Evolutionary conservation across 1,139 yeast species (phyloP).

Genomic region (Lodderomyces orthopsilosis): DNA sequence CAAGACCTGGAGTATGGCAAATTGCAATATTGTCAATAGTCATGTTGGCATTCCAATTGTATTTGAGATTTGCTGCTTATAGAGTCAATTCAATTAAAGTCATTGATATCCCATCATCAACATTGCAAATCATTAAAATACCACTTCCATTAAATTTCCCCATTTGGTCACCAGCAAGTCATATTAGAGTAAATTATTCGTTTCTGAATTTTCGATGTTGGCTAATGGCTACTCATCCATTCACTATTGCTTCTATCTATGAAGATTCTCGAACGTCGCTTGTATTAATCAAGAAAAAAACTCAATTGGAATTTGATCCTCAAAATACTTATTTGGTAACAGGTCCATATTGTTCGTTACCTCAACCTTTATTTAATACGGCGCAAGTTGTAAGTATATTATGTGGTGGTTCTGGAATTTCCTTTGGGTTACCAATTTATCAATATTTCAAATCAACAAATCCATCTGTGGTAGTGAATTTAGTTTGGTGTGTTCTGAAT

Average conservation of each 20-base stretch:
- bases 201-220: constrained; percentile 19
- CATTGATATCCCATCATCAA: constrained; percentile 16
- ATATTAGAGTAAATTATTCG: constrained; percentile 28
- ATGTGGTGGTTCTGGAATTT: constrained; percentile 87
- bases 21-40: constrained; percentile 20
- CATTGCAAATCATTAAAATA: constrained; percentile 25
- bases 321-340: constrained; percentile 19
- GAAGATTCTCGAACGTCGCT: constrained; percentile 17
- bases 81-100: constrained; percentile 13
- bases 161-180: constrained; percentile 34
- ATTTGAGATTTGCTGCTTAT: constrained; percentile 19
- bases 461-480: constrained; percentile 15
- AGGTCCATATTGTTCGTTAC: constrained; percentile 30
- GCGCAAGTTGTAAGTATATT: constrained; percentile 56
- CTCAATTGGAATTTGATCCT: constrained; percentile 18
- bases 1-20: constrained; percentile 39
- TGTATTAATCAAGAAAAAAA: constrained; percentile 25
- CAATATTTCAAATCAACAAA: constrained; percentile 27
- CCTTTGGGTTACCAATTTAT: constrained; percentile 66
- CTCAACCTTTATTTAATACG: constrained; percentile 29
- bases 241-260: constrained; percentile 23
- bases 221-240: constrained; percentile 42
- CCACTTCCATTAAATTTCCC: constrained; percentile 27
- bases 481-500: constrained; percentile 55
- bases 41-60: constrained; percentile 25